Evolutionary conservation across 2,329 filamentous ascomycete genomes (phyloP).

Genomic region (Beauveria medogensis): DNA sequence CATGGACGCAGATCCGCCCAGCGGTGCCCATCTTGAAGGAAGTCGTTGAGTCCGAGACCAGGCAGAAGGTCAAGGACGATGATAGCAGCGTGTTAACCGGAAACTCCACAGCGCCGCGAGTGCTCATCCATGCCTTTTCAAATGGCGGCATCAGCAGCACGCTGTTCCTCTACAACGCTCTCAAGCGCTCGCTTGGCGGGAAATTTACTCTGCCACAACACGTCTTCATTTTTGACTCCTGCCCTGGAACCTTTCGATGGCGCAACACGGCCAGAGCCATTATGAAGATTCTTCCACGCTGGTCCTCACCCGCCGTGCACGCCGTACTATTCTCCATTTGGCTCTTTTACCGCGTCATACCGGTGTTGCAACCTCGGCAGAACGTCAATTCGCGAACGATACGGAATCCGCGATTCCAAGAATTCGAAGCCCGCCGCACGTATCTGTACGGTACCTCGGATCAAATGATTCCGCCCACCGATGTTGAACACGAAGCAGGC

Average conservation of each 20-base stretch:
- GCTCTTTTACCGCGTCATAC: conserved; percentile 22
- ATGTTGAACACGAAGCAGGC: conserved; percentile 40
- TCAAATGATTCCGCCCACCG: conserved; percentile 34
- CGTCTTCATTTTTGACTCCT: conserved; percentile 7
- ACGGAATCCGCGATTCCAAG: conserved; percentile 25
- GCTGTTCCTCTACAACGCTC: conserved; percentile 28
- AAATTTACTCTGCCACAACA: conserved; percentile 24
- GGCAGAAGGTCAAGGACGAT: conserved; percentile 11
- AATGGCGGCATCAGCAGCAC: conserved; percentile 42
- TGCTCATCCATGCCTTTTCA: conserved; percentile 44
- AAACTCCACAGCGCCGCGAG: conserved; percentile 11
- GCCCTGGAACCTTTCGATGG: conserved; percentile 36
- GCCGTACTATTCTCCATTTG: conserved; percentile 25
- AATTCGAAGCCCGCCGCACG: conserved; percentile 34
- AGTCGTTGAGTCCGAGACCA: conserved; percentile 17
- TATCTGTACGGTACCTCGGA: conserved; percentile 47
- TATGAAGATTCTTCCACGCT: conserved; percentile 26
- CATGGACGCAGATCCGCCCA: conserved; percentile 27
- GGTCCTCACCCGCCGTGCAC: conserved; percentile 27
- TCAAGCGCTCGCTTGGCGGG: conserved; percentile 18
- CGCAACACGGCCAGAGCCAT: conserved; percentile 31
- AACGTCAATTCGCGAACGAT: conserved; percentile 28
- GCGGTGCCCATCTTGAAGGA: conserved; percentile 32
- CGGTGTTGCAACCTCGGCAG: conserved; percentile 22
- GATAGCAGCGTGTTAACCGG: not conserved